Evolutionary conservation across 169 alveolate genomes (phyloP), one percentile per base, ranked within the genome.

Genomic region (Ichthyophthirius multifiliis): DNA sequence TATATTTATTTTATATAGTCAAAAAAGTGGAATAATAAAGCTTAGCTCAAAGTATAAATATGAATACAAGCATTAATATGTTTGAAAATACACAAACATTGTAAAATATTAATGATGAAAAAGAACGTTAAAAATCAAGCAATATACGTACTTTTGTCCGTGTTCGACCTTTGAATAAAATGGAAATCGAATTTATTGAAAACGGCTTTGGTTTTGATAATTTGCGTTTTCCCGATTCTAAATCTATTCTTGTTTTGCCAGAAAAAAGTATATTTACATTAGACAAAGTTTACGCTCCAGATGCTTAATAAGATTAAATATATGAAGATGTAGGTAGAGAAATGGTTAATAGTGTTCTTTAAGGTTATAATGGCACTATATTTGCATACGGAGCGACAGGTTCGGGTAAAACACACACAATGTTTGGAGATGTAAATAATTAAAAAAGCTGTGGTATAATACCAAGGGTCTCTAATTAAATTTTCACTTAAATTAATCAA

Each of bases 351-450:
- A 79, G 65, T 63, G 79, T 78, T 18, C 74, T 78, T 20, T 41
- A 34, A 12, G 85, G 85, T 3, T 78, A 63, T 37, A 78, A 78
- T 44, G 79, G 85, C 5, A 78, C 85, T 20, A 78, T 78, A 23
- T 78, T 78, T 37, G 85, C 85, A 12, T 78, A 78, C 47, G 85
- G 85, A 32, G 80, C 74, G 23, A 44, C 80, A 16, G 85, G 85
- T 15, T 43, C 75, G 5, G 85, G 85, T 16, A 78, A 78, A 37
- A 78, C 85, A 1, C 65, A 65, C 30, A 65, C 85, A 10, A 78
- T 78, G 85, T 78, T 63, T 65, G 85, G 85, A 34, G 67, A 78
- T 78, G 44, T 78, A 10, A 35, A 78, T 46, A 74, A 78, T 44
- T 13, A 30, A 4, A 18, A 67, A 9, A 20, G 65, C 7, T 45